Conservation (phyloP, 2,329 filamentous ascomycete species). For the Cephalotrichum gorgonifer region DNA sequence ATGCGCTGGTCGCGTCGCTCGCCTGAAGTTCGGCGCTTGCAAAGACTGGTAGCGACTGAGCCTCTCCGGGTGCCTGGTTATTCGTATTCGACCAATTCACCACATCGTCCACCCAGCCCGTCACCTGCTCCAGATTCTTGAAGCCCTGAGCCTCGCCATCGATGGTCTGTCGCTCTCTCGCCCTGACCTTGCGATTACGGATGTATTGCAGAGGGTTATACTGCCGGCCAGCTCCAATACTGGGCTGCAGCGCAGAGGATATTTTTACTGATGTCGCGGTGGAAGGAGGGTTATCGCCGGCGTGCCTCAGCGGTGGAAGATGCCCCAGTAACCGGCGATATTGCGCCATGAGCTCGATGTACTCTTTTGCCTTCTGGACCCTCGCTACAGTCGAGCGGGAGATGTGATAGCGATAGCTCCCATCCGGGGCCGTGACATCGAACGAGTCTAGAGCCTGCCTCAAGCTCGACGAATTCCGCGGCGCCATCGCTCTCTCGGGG, state of each 20-base stretch:
- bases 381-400: conserved; percentile 72
- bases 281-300: conserved; percentile 29
- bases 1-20: conserved; percentile 31
- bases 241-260: conserved; percentile 18
- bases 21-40: conserved; percentile 29
- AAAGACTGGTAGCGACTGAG: conserved; percentile 31
- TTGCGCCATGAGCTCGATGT: conserved; percentile 77
- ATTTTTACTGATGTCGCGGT: conserved; percentile 9
- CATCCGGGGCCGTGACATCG: conserved; percentile 33
- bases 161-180: conserved; percentile 64
- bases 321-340: conserved; percentile 72
- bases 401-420: conserved; percentile 51
- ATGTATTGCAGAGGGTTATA: conserved; percentile 94
- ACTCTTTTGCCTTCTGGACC: conserved; percentile 72
- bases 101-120: conserved; percentile 66
- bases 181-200: conserved; percentile 77
- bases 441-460: conserved; percentile 30
- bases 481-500: conserved; percentile 28
- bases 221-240: conserved; percentile 46
- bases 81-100: conserved; percentile 16
- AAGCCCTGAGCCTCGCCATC: conserved; percentile 70
- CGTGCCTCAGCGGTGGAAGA: conserved; percentile 55
- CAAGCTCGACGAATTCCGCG: background rate
- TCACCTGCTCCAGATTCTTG: conserved; percentile 60
- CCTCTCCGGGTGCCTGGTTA: conserved; percentile 7